Base-by-base conservation (phyloP, 2,329 filamentous ascomycete species). In the Trichoderma guizhouense region DNA sequence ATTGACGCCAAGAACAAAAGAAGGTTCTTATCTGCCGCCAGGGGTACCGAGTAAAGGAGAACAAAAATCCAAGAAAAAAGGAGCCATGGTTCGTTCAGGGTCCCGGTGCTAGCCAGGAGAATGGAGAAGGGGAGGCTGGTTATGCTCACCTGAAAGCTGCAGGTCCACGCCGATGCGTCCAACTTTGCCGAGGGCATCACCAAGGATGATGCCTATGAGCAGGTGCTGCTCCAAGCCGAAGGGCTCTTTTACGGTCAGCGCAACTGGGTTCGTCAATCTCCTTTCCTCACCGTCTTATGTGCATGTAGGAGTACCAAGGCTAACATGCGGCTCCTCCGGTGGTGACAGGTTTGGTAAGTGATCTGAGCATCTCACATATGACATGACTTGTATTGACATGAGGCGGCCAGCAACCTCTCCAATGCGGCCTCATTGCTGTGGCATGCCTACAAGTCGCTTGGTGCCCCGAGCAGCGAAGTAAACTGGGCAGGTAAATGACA, bases 131-230 rank as follows among this genome's bases (percentile, higher is more conserved):
- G 39, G 39, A 53, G 70, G 63, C 47, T 32, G 55, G 55, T 51
- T 51, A 24, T 69, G 66, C 71, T 72, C 67, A 72, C 61, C 60
- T 60, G 53, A 65, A 61, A 28, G 67, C 66, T 47, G 68, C 71
- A 90, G 91, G 91, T 93, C 72, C 93, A 95, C 82, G 93, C 93
- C 66, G 92, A 95, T 79, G 89, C 92, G 3, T 93, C 92, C 67
- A 93, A 89, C 77, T 95, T 95, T 81, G 86, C 84, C 63, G 78
- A 86, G 15, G 89, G 88, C 74, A 81, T 93, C 73, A 89, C 86
- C 68, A 95, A 95, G 81, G 84, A 88, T 72, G 89, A 93, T 73
- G 92, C 91, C 28, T 95, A 95, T 75, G 86, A 88, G 74, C 92
- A 95, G 77, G 89, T 95, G 2, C 82, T 94, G 14, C 84, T 91